Conservation (phyloP, 2,329 filamentous ascomycete species). For the Cercospora janseana region DNA sequence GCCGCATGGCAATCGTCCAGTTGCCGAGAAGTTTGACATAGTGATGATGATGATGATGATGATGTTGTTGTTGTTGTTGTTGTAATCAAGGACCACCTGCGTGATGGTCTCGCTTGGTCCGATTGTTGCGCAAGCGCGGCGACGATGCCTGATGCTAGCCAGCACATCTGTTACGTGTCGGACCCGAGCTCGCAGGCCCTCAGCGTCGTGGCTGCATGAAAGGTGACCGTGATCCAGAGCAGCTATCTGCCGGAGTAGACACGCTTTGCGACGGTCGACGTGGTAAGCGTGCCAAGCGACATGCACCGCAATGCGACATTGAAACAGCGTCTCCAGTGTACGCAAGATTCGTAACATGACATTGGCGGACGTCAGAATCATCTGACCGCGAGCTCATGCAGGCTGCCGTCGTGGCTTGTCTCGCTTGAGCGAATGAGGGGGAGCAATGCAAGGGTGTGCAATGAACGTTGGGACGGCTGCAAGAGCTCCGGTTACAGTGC, state of each 20-base stretch:
- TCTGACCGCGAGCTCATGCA: slow-evolving; percentile 26
- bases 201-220: slow-evolving; percentile 7
- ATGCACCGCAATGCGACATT: slow-evolving; percentile 16
- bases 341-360: slow-evolving; percentile 20
- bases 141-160: slow-evolving; percentile 1
- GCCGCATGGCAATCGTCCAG: slow-evolving; percentile 16
- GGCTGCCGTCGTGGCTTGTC: slow-evolving; percentile 25
- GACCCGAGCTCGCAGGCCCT: not conserved
- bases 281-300: slow-evolving; percentile 25
- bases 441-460: slow-evolving; percentile 16
- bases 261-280: slow-evolving; percentile 12
- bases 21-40: slow-evolving; percentile 17
- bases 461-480: slow-evolving; percentile 5
- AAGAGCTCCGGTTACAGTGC: not conserved
- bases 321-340: slow-evolving; percentile 18
- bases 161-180: not conserved
- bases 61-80: too few species aligned
- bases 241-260: not conserved
- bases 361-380: slow-evolving; percentile 31
- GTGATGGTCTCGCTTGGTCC: not conserved
- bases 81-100: not conserved
- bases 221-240: slow-evolving; percentile 1
- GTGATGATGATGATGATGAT: too few species aligned
- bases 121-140: not conserved
- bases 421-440: slow-evolving; percentile 23